Base-by-base conservation (phyloP, 2,329 filamentous ascomycete genomes). In the Colletotrichum godetiae region DNA sequence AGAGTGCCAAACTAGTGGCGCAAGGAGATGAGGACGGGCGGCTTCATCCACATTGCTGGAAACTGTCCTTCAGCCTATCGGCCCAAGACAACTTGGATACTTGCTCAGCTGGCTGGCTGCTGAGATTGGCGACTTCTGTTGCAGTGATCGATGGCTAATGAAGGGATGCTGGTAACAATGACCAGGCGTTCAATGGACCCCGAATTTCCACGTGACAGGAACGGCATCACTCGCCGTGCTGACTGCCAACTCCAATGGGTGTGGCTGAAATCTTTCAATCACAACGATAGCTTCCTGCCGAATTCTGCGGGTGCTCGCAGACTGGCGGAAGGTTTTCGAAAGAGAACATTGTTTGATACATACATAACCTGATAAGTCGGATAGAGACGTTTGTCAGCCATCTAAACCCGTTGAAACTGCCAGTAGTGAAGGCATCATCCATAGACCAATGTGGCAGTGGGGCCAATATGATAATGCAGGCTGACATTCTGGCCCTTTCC, bases 1-100 rank as follows among this genome's bases (percentile, higher is more conserved):
- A 68, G 22, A 62, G 57, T 31, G 58, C 42, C 37, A 61, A 52
- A 46, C 65, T 67, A 72, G 64, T 68, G 67, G 58, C 56, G 37
- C 35, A 52, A 63, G 27, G 49, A 62, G 27, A 62, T 68, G 49
- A 61, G 22, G n/a, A 35, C 27, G 37, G 35, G 49, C 33, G 29
- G 37, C 33, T 42, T n/a, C 29, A 27, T 31, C 24, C 42, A 31
- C 31, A 15, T 31, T 42, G 27, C 29, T 27, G 24, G 55, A 52
- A 53, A 42, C 35, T 33, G 13, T 24, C 24, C 55, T 60, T 31
- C 67, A 70, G 24, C 55, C 35, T 24, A 27, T 53, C 46, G 29
- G 22, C 62, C 13, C 7, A 29, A 33, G 42, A 10, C 56, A 37
- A 12, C 12, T 57, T 37, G 27, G 31, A 60, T 37, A 24, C 46